Evolutionary conservation across 306 rosid genomes (phyloP).

Genomic region (Ormosia semicastrata): DNA sequence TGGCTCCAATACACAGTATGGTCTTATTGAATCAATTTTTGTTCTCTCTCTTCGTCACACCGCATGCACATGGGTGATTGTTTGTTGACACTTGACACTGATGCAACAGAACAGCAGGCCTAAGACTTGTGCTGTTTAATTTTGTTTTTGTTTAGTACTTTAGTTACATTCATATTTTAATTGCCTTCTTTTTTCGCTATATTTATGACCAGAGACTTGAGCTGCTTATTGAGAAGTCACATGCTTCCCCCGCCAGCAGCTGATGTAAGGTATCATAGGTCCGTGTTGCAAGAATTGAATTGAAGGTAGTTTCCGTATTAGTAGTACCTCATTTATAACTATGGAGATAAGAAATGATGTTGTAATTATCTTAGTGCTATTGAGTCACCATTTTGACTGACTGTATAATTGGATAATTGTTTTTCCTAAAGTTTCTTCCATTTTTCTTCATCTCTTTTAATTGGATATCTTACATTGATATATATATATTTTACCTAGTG

Average conservation of each 20-base stretch:
- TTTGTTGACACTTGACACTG: neutral
- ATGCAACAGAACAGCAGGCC: slow-evolving; percentile 11
- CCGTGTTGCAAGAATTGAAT: neutral
- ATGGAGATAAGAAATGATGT: slow-evolving; percentile 1
- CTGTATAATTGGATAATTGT: neutral
- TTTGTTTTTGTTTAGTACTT: slow-evolving; percentile 13
- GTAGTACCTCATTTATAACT: slow-evolving; percentile 3
- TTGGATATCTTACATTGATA: neutral
- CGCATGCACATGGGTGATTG: neutral
- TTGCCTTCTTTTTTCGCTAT: neutral
- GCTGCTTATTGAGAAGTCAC: slow-evolving; percentile 57
- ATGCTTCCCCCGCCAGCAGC: slow-evolving; percentile 31
- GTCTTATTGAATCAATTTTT: neutral
- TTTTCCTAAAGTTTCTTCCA: neutral
- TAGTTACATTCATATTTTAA: neutral
- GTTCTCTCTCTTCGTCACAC: neutral
- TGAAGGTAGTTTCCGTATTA: slow-evolving; percentile 11
- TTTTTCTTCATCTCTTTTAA: neutral
- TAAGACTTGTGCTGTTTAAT: slow-evolving; percentile 5
- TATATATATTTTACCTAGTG: neutral
- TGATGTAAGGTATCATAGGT: slow-evolving; percentile 16
- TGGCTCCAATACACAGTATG: neutral
- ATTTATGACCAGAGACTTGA: slow-evolving; percentile 65
- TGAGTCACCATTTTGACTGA: slow-evolving; percentile 12
- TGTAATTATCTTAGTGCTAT: neutral